Conservation (phyloP, 108 stramenopile genomes). For the Asterionellopsis glacialis region DNA sequence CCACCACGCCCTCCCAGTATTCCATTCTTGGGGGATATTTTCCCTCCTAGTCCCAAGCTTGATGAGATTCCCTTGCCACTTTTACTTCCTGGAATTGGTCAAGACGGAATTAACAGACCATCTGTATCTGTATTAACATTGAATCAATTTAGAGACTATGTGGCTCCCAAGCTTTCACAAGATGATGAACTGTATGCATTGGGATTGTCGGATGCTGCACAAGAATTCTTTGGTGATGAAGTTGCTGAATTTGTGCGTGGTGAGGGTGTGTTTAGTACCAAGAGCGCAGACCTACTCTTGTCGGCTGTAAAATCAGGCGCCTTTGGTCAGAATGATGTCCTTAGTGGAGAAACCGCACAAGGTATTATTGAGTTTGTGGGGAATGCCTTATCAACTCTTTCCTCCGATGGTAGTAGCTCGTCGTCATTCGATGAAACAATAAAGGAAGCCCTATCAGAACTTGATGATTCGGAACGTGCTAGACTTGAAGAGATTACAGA, state of each 20-base stretch:
- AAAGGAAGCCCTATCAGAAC: constrained; percentile 19
- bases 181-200: constrained; percentile 87
- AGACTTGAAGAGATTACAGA: constrained; percentile 31
- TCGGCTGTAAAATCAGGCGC: constrained; percentile 40
- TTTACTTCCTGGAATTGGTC: constrained; percentile 36
- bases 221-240: constrained; percentile 59
- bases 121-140: constrained; percentile 37
- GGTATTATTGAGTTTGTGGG: constrained; percentile 17
- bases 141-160: constrained; percentile 60
- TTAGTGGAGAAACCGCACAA: constrained; percentile 27
- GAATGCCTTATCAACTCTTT: constrained; percentile 12
- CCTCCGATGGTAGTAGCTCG: constrained; percentile 1
- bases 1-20: constrained; percentile 63
- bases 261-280: constrained; percentile 51
- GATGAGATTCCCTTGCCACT: constrained; percentile 70
- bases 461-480: constrained; percentile 25
- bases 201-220: constrained; percentile 63
- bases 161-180: constrained; percentile 72
- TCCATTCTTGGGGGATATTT: constrained; percentile 67
- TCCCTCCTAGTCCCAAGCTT: constrained; percentile 62
- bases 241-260: constrained; percentile 65
- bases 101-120: constrained; percentile 18
- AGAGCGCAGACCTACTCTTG: constrained; percentile 50
- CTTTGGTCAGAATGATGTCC: constrained; percentile 25
- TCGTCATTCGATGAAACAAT: constrained; percentile 12